A percentile compares a stretch with the other conserved stretches of the same genome.
These are phyloP conservation scores for Fusarium globosum DNA, from an alignment of 2,329 filamentous ascomycete genomes.

Conservation along the genomic window DNA sequence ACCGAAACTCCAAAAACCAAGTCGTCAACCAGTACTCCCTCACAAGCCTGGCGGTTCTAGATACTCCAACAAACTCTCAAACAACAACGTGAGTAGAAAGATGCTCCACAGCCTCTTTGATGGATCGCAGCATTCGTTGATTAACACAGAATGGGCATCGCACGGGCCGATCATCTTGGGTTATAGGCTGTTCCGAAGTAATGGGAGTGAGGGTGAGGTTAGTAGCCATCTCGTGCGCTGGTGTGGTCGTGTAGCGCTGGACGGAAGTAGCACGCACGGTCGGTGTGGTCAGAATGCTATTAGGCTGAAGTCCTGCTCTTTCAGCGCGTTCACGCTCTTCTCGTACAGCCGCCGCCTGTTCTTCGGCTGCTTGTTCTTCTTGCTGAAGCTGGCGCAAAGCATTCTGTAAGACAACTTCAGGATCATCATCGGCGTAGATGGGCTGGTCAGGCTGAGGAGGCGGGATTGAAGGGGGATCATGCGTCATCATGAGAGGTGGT, in stretches of 20 bases:
- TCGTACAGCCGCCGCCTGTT: constrained; percentile 64
- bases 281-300: constrained; percentile 50
- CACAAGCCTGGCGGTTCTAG: neutral
- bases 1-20: constrained; percentile 24
- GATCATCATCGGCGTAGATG: constrained; percentile 64
- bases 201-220: constrained; percentile 67
- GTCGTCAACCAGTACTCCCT: neutral
- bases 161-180: constrained; percentile 60
- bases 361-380: constrained; percentile 68
- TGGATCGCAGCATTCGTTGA: constrained; percentile 68
- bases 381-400: constrained; percentile 68
- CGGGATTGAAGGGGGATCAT: constrained; percentile 43
- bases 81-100: constrained; percentile 71
- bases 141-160: constrained; percentile 72
- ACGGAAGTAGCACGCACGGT: constrained; percentile 46
- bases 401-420: constrained; percentile 69
- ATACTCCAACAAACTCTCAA: constrained; percentile 6
- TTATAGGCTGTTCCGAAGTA: constrained; percentile 59
- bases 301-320: constrained; percentile 47
- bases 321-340: constrained; percentile 64
- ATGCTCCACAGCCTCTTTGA: constrained; percentile 72
- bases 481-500: constrained; percentile 41
- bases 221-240: constrained; percentile 49
- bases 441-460: constrained; percentile 50
- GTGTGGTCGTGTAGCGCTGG: constrained; percentile 49